Base-by-base conservation (phyloP, 108 stramenopile species). In the Fistulifera solaris region DNA sequence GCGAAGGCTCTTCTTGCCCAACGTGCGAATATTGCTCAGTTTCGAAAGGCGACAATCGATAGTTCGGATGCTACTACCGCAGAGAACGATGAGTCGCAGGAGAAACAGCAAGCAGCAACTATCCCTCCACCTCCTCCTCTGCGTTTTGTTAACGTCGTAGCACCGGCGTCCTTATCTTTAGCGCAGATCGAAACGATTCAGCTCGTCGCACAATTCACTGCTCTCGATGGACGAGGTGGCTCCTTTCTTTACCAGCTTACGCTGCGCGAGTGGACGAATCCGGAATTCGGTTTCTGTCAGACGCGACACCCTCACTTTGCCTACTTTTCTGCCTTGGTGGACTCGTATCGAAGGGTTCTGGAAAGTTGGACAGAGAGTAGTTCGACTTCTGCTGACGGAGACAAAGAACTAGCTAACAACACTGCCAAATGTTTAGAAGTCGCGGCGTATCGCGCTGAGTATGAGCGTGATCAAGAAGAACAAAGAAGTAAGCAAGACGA, bases 151-250 rank as follows among this genome's bases (percentile, higher is more conserved):
- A 48, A 67, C 18, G 58, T 87, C 40, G 83, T 86, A 17, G 89
- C 94, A 11, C 89, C 91, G 7, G 47, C 76, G 11, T 72, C 78
- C 35, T 59, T 95, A 14, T 69, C 77, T 15, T 72, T 88, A 1
- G 59, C 82, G 17, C 89, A 97, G 56, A 61, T 94, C 5, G 94
- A 96, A 54, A 59, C 80, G 26, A 87, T 93, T 56, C 94, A 96
- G 70, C 74, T 99, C 7, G 94, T 95, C 6, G 98, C 98, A n/a
- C 95, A 96, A 66, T 96, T 91, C 60, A 85, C 89, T 13, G 96
- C 96, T 5, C 67, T 93, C 3, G 81, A 83, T 15, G 81, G 68
- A 23, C 66, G 65, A 38, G 62, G 76, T 21, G 91, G 94, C 17
- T 58, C 83, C 46, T 98, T 98, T 59, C 49, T 98, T 25, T 76